Conservation (phyloP, 192 early-diverging fungal genomes). For the Linnemannia exigua region DNA sequence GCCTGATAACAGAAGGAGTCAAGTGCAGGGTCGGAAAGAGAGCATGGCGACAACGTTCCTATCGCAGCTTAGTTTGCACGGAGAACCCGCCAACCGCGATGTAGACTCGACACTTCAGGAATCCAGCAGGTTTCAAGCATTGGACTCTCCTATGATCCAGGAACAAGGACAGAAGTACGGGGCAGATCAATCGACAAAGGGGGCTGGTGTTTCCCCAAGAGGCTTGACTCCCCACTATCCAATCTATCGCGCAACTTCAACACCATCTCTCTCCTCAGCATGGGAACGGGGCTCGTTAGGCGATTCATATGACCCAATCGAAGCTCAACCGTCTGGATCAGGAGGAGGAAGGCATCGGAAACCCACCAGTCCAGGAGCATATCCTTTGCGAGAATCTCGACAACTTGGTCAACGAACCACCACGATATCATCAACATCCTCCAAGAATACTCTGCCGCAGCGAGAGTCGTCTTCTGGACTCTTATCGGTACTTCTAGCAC, state of each 20-base stretch:
- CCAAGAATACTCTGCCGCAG: not conserved
- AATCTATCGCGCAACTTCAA: slow-evolving; percentile 30
- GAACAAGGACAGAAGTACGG: not conserved
- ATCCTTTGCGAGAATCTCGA: not conserved
- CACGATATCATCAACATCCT: not conserved
- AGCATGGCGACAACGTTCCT: slow-evolving; percentile 34
- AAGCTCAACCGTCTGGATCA: not conserved
- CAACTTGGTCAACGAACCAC: not conserved
- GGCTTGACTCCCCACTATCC: not conserved
- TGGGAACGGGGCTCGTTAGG: not conserved
- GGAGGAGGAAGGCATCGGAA: slow-evolving; percentile 13
- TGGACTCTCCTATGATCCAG: not conserved
- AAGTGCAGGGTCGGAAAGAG: slow-evolving; percentile 20
- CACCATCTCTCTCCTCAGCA: slow-evolving; percentile 24
- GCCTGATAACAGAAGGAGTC: slow-evolving; percentile 16
- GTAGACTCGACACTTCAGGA: not conserved
- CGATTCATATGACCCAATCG: not conserved
- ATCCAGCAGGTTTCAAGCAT: not conserved
- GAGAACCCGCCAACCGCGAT: not conserved
- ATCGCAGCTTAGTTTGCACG: slow-evolving; percentile 32
- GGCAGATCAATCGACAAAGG: not conserved
- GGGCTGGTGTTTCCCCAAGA: not conserved
- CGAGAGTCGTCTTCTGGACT: slow-evolving; percentile 17
- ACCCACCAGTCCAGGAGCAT: not conserved
- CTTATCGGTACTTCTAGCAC: slow-evolving; percentile 30